These are phyloP conservation scores for Pythium rishiriense DNA, from an alignment of 352 stramenopile genomes.

Conservation along the genomic window DNA sequence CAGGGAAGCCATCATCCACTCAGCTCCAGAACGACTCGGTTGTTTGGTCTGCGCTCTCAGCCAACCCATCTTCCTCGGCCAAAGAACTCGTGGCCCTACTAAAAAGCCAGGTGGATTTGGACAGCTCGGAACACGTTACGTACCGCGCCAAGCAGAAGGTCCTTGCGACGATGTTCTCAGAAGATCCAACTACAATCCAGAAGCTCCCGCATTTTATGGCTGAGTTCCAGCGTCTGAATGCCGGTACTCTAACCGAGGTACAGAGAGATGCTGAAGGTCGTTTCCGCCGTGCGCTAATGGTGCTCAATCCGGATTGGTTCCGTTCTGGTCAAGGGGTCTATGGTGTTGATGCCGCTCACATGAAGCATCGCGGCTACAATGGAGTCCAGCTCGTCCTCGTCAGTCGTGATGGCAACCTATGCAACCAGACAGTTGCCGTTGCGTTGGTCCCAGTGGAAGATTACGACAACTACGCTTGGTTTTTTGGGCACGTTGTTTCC, in stretches of 20 bases:
- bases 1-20: not conserved
- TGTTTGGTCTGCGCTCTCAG: not conserved
- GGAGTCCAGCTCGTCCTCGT: constrained; percentile 28
- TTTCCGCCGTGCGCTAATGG: constrained; percentile 20
- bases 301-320: constrained; percentile 18
- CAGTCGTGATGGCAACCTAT: constrained; percentile 26
- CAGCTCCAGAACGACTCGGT: not conserved
- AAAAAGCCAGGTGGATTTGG: not conserved
- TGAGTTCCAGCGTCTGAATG: constrained; percentile 3
- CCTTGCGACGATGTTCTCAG: constrained; percentile 1
- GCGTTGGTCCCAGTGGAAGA: constrained; percentile 18
- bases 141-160: constrained; percentile 2
- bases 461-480: constrained; percentile 26
- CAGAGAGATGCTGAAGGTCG: not conserved
- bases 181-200: constrained; percentile 8
- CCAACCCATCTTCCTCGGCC: not conserved
- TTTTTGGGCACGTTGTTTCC: constrained; percentile 13
- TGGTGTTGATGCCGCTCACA: constrained; percentile 28
- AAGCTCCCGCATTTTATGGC: not conserved
- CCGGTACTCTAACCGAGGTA: not conserved
- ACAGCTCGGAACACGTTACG: not conserved
- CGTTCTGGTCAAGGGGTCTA: constrained; percentile 11
- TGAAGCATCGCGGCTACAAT: constrained; percentile 35
- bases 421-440: constrained; percentile 26
- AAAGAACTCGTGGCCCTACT: not conserved